These are phyloP conservation scores for Aspergillus floridensis DNA, from an alignment of 2,329 filamentous ascomycete species.

Conservation along the genomic window DNA sequence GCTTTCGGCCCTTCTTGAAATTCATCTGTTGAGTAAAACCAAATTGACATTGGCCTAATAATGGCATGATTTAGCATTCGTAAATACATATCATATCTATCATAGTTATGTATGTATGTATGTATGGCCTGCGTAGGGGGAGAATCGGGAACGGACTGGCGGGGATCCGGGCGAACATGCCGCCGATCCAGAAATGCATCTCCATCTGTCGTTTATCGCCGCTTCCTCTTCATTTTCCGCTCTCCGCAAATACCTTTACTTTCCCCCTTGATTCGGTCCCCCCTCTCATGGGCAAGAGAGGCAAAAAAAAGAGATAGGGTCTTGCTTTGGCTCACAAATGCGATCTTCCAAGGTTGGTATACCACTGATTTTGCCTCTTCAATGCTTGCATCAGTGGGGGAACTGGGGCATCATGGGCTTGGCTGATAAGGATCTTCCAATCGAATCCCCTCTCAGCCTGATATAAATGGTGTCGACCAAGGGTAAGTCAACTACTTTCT, in stretches of 20 bases:
- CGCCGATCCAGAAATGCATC: constrained; percentile 18
- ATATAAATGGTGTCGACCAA: constrained; percentile 5
- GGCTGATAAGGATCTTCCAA: constrained; percentile 1
- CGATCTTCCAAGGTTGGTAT: neutral
- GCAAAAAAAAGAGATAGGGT: neutral
- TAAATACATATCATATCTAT: no score
- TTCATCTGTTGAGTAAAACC: neutral
- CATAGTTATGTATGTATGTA: no score
- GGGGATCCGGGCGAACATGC: constrained; percentile 13
- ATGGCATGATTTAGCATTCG: no score
- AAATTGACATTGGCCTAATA: no score
- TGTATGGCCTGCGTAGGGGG: constrained; percentile 3
- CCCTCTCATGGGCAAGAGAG: neutral
- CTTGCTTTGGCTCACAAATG: neutral
- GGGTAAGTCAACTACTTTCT: constrained; percentile 11
- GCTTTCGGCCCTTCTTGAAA: neutral
- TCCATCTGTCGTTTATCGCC: neutral
- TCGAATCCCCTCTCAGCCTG: neutral
- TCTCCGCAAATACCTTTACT: neutral
- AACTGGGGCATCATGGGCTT: constrained; percentile 1
- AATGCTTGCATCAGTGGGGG: neutral
- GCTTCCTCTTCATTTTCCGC: neutral
- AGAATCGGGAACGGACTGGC: constrained; percentile 27
- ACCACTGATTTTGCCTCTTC: neutral
- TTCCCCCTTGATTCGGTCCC: neutral